Evolutionary conservation across 306 rosid species (phyloP), one percentile per base, ranked within the genome.

Genomic region (Senna tora): DNA sequence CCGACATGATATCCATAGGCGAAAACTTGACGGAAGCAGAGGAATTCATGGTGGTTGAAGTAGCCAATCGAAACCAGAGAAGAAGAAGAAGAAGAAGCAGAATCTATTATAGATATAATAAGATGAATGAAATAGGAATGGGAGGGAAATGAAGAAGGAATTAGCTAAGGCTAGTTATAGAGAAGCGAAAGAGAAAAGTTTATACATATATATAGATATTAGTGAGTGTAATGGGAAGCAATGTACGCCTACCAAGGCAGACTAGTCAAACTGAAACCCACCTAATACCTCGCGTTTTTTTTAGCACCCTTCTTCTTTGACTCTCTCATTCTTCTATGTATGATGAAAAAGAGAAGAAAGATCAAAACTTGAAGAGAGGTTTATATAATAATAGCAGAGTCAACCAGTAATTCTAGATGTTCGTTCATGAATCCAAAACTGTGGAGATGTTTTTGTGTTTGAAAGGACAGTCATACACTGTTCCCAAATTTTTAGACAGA

Each of bases 1-100:
- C 97, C 2, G 96, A 84, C 86, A 95, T 78, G 63, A 95, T 89
- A 85, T 95, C 99, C 56, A 92, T 63, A 6, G 98, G 96, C 9
- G 98, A 93, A 41, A 87, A 72, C 83, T 90, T 93, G 69, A 88
- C 73, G 21, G 98, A 78, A 83, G 46, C 83, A 2, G 88, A 87
- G 3, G 93, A 77, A 46, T 91, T 69, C 99, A 92, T 93, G 53
- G 19, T 64, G 1, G 30, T 25, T 25, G 30, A n/a, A n/a, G n/a
- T 25, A 25, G 2, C 30, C 30, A 25, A 25, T 25, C 30, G 3
- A 25, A 25, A 25, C 30, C 30, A 25, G 30, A 25, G 30, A 25
- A 25, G 30, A 25, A 25, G 30, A 1, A 25, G n/a, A n/a, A n/a
- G n/a, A n/a, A n/a, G n/a, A n/a, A n/a, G n/a, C 30, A 25, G 2